Conservation (phyloP, 345 rosid genomes). For the Eucalyptus caleyi region DNA sequence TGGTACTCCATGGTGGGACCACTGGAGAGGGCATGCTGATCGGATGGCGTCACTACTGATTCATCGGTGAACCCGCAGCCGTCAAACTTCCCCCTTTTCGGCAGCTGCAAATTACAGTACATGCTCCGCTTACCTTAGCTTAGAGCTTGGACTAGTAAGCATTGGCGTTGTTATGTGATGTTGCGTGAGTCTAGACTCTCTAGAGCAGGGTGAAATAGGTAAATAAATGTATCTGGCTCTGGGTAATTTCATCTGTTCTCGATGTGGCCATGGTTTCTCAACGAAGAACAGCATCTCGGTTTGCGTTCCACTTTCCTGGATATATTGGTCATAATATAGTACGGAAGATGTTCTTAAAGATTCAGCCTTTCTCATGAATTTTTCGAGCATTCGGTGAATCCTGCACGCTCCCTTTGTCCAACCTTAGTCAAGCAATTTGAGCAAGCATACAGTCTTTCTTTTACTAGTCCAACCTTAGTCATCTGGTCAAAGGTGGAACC, state of each 20-base stretch:
- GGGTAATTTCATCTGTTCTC: background rate
- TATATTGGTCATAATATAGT: background rate
- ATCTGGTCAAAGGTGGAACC: background rate
- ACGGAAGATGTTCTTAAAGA: background rate
- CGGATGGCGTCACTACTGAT: background rate
- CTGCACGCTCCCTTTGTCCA: background rate
- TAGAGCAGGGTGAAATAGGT: background rate
- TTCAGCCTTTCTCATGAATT: background rate
- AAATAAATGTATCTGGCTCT: background rate
- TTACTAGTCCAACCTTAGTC: background rate
- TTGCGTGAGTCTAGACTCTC: background rate
- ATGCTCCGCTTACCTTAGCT: background rate
- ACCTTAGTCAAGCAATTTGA: too few relatives aligned
- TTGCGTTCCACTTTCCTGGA: background rate
- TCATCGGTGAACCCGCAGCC: background rate
- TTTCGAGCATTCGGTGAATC: background rate
- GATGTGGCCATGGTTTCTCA: background rate
- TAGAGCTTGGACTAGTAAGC: background rate
- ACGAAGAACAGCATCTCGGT: background rate
- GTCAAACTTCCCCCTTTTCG: background rate
- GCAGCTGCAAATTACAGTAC: background rate
- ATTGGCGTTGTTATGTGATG: background rate
- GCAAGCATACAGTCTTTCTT: too few relatives aligned
- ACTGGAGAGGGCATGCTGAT: background rate
- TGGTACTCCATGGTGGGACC: background rate